These are phyloP conservation scores for Ceratocystis colombiana DNA, from an alignment of 2,329 filamentous ascomycete genomes.

Conservation along the genomic window DNA sequence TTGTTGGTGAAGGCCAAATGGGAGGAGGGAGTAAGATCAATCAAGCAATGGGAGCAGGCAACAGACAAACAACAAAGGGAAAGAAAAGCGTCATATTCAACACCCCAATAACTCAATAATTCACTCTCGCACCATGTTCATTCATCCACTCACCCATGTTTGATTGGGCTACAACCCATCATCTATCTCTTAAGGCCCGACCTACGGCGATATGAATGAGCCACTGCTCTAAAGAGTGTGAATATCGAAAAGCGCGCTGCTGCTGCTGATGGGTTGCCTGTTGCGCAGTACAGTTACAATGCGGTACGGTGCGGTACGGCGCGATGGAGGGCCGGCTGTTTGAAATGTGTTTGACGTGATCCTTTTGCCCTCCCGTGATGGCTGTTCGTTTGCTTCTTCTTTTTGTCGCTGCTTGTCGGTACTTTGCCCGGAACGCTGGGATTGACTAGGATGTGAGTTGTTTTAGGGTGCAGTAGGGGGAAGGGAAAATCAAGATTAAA, in stretches of 20 bases:
- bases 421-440: constrained; percentile 2
- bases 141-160: constrained; percentile 21
- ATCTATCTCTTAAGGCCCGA: constrained; percentile 7
- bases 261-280: too few species aligned
- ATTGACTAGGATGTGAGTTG: background rate
- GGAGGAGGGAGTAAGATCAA: too few species aligned
- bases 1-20: too few species aligned
- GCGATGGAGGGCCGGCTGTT: constrained; percentile 4
- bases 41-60: too few species aligned
- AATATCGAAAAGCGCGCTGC: background rate
- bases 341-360: constrained; percentile 13
- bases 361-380: constrained; percentile 8
- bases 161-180: constrained; percentile 15
- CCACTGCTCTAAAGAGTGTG: constrained; percentile 1
- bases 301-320: constrained; percentile 3
- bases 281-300: background rate
- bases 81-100: background rate
- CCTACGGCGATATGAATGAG: background rate
- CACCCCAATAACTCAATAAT: background rate
- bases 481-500: constrained; percentile 7
- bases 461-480: background rate
- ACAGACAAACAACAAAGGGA: too few species aligned
- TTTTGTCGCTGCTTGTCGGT: constrained; percentile 1
- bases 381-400: background rate
- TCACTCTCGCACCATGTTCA: background rate